Evolutionary conservation across 768 basidiomycete genomes (phyloP).

Genomic region (Russula virescens): DNA sequence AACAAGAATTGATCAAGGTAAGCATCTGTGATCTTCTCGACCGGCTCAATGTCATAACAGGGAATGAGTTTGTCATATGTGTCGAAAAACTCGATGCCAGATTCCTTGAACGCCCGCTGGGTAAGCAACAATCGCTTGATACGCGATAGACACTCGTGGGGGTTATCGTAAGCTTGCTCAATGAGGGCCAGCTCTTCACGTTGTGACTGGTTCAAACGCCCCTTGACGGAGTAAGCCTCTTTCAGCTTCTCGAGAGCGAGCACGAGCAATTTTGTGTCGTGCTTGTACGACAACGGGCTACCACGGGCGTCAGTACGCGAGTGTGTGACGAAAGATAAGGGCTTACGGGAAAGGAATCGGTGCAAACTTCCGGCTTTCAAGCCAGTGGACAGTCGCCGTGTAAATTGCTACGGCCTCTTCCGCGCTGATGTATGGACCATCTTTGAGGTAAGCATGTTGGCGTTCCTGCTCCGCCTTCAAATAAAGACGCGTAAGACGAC

Average conservation of each 20-base stretch:
- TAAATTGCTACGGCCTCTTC: constrained; percentile 99
- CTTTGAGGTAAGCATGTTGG: constrained; percentile 97
- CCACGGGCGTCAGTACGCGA: not conserved
- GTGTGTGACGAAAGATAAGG: not conserved
- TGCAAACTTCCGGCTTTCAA: constrained; percentile 95
- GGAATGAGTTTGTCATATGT: constrained; percentile 98
- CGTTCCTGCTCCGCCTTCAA: constrained; percentile 98
- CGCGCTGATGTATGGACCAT: constrained; percentile 97
- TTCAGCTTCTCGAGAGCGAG: constrained; percentile 97
- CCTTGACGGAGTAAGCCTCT: constrained; percentile 98
- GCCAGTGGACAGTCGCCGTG: constrained; percentile 97
- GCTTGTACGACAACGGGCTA: constrained; percentile 95
- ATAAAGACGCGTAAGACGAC: constrained; percentile 94
- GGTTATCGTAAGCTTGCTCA: constrained; percentile 99
- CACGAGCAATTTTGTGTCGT: constrained; percentile 96
- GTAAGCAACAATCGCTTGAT: constrained; percentile 97
- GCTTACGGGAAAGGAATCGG: constrained; percentile 96
- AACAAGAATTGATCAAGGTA: constrained; percentile 98
- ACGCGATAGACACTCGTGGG: constrained; percentile 96
- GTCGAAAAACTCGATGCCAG: constrained; percentile 96
- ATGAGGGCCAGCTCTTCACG: constrained; percentile 97
- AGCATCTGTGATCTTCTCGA: constrained; percentile 99
- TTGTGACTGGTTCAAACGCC: constrained; percentile 94
- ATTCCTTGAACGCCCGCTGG: constrained; percentile 97
- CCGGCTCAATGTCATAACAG: constrained; percentile 98